These are phyloP conservation scores for Komagataella pastoris DNA, from an alignment of 805 yeast species.

Conservation along the genomic window DNA sequence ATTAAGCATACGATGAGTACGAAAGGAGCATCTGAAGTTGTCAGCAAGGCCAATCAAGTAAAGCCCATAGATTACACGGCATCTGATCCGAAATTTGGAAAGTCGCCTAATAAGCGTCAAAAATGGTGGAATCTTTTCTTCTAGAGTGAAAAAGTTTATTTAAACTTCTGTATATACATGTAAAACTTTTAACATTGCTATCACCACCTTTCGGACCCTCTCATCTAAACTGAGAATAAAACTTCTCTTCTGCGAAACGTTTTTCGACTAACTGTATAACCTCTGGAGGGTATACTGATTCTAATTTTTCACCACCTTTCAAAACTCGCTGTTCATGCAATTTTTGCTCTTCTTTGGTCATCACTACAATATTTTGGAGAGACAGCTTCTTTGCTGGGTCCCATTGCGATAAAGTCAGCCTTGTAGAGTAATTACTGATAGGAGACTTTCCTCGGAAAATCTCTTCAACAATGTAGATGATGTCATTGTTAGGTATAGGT, in stretches of 20 bases:
- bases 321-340: conserved; percentile 68
- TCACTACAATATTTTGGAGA: conserved; percentile 68
- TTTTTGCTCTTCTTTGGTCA: conserved; percentile 82
- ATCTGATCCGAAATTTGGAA: conserved; percentile 34
- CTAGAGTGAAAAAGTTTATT: neutral
- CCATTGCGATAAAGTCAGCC: conserved; percentile 79
- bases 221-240: conserved; percentile 46
- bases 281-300: conserved; percentile 49
- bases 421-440: conserved; percentile 67
- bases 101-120: conserved; percentile 33
- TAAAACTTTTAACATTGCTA: neutral
- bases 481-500: conserved; percentile 61
- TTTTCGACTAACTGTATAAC: conserved; percentile 42
- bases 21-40: conserved; percentile 12
- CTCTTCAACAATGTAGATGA: conserved; percentile 79
- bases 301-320: conserved; percentile 47
- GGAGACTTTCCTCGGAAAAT: conserved; percentile 89
- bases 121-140: conserved; percentile 53
- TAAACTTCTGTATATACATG: neutral
- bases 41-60: conserved; percentile 4
- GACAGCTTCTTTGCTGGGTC: conserved; percentile 50
- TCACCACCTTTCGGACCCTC: neutral
- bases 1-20: conserved; percentile 11
- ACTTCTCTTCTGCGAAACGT: conserved; percentile 64
- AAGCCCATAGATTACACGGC: conserved; percentile 16